Percentiles rank a stretch among this genome's conserved stretches.
phyloP scores from a whole-genome alignment of 2,329 filamentous ascomycete species.

The Fusarium sp. region DNA sequence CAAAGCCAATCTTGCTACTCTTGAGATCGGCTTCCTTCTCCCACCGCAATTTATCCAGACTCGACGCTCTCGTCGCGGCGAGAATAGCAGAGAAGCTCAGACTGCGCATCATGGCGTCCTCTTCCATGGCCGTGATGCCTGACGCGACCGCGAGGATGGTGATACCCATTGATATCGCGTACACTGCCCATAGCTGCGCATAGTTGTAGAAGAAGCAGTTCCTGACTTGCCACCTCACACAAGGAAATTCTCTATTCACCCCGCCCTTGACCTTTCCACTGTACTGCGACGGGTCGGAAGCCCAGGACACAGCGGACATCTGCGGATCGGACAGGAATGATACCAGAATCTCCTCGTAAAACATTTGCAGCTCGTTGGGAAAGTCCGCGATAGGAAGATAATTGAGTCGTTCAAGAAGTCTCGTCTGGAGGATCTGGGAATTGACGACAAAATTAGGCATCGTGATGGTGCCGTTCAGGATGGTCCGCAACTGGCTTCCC shows the following conservation, averaged over 20 bases:
- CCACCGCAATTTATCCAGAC: slow-evolving; percentile 45
- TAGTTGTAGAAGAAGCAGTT: slow-evolving; percentile 42
- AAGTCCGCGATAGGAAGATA: slow-evolving; percentile 41
- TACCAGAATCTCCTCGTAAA: slow-evolving; percentile 46
- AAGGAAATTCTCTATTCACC: slow-evolving; percentile 24
- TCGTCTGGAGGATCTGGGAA: slow-evolving; percentile 37
- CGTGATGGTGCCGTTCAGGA: slow-evolving; percentile 44
- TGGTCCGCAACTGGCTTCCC: slow-evolving; percentile 33
- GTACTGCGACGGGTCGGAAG: slow-evolving; percentile 27
- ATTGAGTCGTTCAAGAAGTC: slow-evolving; percentile 41
- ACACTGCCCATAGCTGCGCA: slow-evolving; percentile 42
- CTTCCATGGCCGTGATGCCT: slow-evolving; percentile 41
- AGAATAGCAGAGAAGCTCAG: slow-evolving; percentile 46
- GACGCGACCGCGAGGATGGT: slow-evolving; percentile 35
- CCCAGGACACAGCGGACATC: slow-evolving; percentile 45
- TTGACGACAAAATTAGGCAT: slow-evolving; percentile 39
- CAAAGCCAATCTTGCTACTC: slow-evolving; percentile 43
- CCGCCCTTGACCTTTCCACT: slow-evolving; percentile 30
- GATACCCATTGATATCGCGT: slow-evolving; percentile 42
- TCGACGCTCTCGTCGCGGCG: slow-evolving; percentile 41
- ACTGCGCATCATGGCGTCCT: slow-evolving; percentile 43
- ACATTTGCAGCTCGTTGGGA: slow-evolving; percentile 32
- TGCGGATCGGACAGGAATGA: slow-evolving; percentile 46
- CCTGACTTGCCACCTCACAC: slow-evolving; percentile 35
- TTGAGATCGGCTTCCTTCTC: slow-evolving; percentile 35